Evolutionary conservation across 139 green algal species (phyloP).

Genomic region (Nannochloris sp.): DNA sequence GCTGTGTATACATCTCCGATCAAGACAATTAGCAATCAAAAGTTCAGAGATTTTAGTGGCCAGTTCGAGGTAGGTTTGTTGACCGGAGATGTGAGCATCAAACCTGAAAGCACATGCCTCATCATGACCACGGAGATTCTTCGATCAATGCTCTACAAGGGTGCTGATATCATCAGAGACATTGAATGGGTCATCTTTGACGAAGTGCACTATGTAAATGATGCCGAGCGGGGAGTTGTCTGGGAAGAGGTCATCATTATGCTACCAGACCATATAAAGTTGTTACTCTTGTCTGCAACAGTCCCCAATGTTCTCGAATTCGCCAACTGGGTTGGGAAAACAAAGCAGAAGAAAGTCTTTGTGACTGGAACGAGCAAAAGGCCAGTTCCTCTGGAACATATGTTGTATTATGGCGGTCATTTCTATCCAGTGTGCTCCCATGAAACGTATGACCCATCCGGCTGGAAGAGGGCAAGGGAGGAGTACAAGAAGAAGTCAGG

Average conservation of each 20-base stretch:
- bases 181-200: slow-evolving; percentile 97
- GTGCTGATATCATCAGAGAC: slow-evolving; percentile 83
- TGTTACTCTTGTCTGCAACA: slow-evolving; percentile 91
- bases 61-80: slow-evolving; percentile 88
- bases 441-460: slow-evolving; percentile 26
- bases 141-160: slow-evolving; percentile 91
- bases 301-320: slow-evolving; percentile 97
- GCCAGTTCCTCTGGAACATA: slow-evolving; percentile 91
- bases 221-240: slow-evolving; percentile 79
- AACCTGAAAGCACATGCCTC: slow-evolving; percentile 74
- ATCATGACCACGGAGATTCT: slow-evolving; percentile 99
- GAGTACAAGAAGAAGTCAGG: slow-evolving; percentile 20
- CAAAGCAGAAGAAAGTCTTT: slow-evolving; percentile 77
- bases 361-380: slow-evolving; percentile 81
- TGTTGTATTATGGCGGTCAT: slow-evolving; percentile 75
- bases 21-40: slow-evolving; percentile 99
- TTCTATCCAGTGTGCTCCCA: slow-evolving; percentile 40
- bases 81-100: slow-evolving; percentile 90
- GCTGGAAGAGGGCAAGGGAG: slow-evolving; percentile 12
- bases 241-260: slow-evolving; percentile 99
- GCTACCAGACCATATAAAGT: slow-evolving; percentile 84
- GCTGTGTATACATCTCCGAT: slow-evolving; percentile 94
- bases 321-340: slow-evolving; percentile 94
- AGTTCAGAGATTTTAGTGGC: slow-evolving; percentile 88
- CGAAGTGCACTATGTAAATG: slow-evolving; percentile 98